These are phyloP conservation scores for Exobasidium cylindrosporum DNA, from an alignment of 1,284 basidiomycete species.

Conservation along the genomic window DNA sequence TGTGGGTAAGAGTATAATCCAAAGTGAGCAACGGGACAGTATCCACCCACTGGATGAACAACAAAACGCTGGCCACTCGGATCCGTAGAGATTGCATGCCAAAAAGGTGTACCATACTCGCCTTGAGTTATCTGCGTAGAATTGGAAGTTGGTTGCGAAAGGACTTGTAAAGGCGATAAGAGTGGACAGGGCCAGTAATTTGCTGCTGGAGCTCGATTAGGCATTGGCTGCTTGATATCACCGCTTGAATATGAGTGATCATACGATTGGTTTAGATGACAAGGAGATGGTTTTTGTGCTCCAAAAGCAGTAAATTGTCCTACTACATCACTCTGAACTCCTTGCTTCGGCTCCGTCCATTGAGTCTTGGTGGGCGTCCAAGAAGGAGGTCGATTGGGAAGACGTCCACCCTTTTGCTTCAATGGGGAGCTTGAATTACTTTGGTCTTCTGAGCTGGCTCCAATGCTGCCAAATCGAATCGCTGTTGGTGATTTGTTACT, in stretches of 20 bases:
- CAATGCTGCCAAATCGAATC: neutral
- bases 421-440: neutral
- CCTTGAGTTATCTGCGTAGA: neutral
- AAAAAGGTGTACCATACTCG: neutral
- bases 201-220: too few relatives aligned
- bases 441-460: too few relatives aligned
- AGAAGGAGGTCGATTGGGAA: neutral
- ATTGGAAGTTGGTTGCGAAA: neutral
- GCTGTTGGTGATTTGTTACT: too few relatives aligned
- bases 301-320: too few relatives aligned
- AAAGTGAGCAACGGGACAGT: neutral
- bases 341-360: neutral
- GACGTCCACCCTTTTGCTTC: neutral
- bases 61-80: neutral
- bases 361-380: neutral
- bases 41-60: neutral
- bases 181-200: neutral
- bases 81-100: neutral
- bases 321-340: too few relatives aligned
- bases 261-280: too few relatives aligned
- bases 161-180: neutral
- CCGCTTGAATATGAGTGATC: too few relatives aligned
- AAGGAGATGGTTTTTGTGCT: too few relatives aligned
- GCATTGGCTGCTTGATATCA: too few relatives aligned
- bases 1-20: too few relatives aligned